Evolutionary conservation across 2,329 filamentous ascomycete genomes (phyloP), one percentile per base, ranked within the genome.

Genomic region (Mollisiaceae sp.): DNA sequence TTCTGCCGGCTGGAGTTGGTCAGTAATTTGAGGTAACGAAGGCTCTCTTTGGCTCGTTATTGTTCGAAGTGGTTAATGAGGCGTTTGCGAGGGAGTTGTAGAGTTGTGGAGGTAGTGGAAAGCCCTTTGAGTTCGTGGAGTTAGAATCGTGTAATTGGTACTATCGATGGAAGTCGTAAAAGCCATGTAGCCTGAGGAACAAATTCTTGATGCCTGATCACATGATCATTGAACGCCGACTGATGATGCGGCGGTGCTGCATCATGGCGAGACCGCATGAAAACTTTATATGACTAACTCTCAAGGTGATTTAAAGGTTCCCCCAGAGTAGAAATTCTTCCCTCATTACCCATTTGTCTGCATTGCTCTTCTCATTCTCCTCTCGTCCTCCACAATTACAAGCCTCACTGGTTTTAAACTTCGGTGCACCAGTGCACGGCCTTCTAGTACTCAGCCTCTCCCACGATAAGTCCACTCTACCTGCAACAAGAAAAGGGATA

Each of bases 361-460:
- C 22, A 54, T 54, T 54, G 50, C 32, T 27, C 27, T 27, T 54
- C 15, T 54, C 12, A 14, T 18, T 54, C 50, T 35, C 50, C 24
- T 35, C 27, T n/a, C n/a, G 24, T 27, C 50, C 50, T 54, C 22
- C 50, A n/a, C 50, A 54, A 54, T 32, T 54, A 54, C 50, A 24
- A 54, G 50, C 50, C 50, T 54, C 22, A 54, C 14, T 35, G 45
- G n/a, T 18, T 18, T 32, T 35, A 54, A 54, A 27, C 20, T 22
- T 47, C 27, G 15, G 43, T 47, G 64, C 61, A 61, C 43, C 47
- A 36, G 58, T 64, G 64, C 69, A 69, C 69, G 71, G 69, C 70
- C 69, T 66, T 65, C 27, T 32, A 3, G 27, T 32, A 62, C 66
- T 61, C 55, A 41, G 60, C 54, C 36, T 66, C 36, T 66, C 63